Percentiles rank a stretch among this genome's conserved stretches.
Evolutionary conservation across 257 asterid genomes (phyloP).

Genomic region (Thymus mandschuricus): DNA sequence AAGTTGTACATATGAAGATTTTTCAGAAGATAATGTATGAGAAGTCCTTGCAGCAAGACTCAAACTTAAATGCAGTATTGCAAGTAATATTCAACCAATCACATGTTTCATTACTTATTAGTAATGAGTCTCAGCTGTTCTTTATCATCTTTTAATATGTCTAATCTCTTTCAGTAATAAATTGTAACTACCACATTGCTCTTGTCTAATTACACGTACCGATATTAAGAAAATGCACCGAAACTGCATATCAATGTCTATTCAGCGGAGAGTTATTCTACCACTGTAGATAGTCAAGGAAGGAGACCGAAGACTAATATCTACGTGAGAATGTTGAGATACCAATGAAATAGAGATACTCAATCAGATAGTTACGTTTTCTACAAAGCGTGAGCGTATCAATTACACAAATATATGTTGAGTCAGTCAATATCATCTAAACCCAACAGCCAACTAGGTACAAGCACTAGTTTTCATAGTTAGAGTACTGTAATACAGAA

Average conservation of each 20-base stretch:
- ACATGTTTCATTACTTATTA: slow-evolving; percentile 14
- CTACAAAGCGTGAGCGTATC: not conserved
- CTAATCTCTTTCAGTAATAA: slow-evolving; percentile 11
- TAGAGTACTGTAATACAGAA: not conserved
- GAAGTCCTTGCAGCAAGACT: slow-evolving; percentile 19
- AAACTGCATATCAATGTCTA: not conserved
- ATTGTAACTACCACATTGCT: not conserved
- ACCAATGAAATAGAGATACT: not conserved
- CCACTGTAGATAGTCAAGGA: not conserved
- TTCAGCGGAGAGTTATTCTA: not conserved
- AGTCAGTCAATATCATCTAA: not conserved
- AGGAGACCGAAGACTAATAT: not conserved
- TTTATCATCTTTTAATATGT: not conserved
- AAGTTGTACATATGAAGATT: slow-evolving; percentile 16
- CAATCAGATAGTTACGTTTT: not conserved
- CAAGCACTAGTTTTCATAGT: not conserved
- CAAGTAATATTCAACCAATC: slow-evolving; percentile 22
- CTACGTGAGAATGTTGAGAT: not conserved
- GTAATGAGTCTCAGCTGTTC: not conserved
- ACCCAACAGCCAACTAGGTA: slow-evolving; percentile 11
- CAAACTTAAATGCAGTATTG: slow-evolving; percentile 14
- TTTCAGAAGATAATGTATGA: slow-evolving; percentile 1
- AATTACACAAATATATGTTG: not conserved
- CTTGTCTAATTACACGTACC: not conserved
- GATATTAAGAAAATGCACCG: not conserved